Evolutionary conservation across 768 basidiomycete genomes (phyloP).

Genomic region (Pholiota conissans): DNA sequence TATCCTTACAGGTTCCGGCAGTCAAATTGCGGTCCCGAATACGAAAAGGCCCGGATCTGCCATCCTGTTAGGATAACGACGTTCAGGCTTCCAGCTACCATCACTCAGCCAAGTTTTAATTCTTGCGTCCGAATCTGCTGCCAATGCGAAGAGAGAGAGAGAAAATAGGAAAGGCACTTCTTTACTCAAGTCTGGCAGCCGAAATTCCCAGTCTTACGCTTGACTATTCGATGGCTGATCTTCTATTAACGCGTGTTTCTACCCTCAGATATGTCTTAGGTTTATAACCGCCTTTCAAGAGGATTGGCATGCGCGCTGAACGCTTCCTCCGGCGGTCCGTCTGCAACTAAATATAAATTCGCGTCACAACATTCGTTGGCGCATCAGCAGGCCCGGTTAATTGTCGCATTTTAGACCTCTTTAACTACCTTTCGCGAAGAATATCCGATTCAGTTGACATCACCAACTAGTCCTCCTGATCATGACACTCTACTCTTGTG

Average conservation of each 20-base stretch:
- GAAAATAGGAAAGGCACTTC: no score
- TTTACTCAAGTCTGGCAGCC: background rate
- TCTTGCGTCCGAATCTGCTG: no score
- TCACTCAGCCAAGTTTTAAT: no score
- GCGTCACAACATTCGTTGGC: background rate
- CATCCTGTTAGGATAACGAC: no score
- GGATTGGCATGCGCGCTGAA: background rate
- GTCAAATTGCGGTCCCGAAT: no score
- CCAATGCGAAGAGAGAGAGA: no score
- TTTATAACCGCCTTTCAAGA: background rate
- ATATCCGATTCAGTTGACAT: constrained; percentile 1
- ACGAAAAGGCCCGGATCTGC: no score
- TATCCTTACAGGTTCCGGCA: no score
- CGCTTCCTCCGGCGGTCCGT: background rate
- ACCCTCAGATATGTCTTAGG: background rate
- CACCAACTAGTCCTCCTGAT: background rate
- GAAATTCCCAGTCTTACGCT: background rate
- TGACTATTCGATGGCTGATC: background rate
- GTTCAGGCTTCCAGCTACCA: no score
- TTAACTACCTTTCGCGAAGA: background rate
- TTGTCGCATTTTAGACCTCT: background rate
- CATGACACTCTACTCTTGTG: background rate
- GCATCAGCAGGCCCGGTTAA: constrained; percentile 1
- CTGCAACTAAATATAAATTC: background rate
- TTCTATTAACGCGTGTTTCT: background rate